Base-by-base conservation (phyloP, 2,329 filamentous ascomycete genomes). In the Lachnellula willkommii region DNA sequence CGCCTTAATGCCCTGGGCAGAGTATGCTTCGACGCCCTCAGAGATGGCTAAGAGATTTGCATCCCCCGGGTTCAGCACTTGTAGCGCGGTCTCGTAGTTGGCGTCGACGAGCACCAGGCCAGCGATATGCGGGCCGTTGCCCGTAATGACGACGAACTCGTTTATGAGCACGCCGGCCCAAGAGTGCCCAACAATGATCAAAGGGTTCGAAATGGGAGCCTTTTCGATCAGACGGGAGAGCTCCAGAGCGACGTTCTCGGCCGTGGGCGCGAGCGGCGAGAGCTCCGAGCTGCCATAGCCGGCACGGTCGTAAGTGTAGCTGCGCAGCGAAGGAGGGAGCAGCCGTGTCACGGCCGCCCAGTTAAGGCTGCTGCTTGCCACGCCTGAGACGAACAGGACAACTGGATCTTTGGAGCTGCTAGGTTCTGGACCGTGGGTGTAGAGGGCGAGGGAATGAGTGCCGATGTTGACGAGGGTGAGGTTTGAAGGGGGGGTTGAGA, bases 91-190 rank as follows among this genome's bases (percentile, higher is more conserved):
- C 58, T 62, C 59, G 11, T 63, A 58, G 28, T 65, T 63, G 2
- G 56, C 49, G 35, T 65, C 63, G 1, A 65, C 58, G 26, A 65
- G 49, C 14, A 65, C 62, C 35, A 64, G 6, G 20, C 60, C 60
- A 22, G 59, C 60, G 11, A 65, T 51, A 26, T 50, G 37, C 8
- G 26, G 12, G 12, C 48, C 46, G 15, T 54, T 46, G 22, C 54
- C 49, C 2, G 20, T 58, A 1, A 53, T 48, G 2, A 24, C 50
- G 20, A 65, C 35, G 40, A 60, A 65, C 40, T 64, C 60, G 9
- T 37, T 22, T 5, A 37, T 39, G 7, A 57, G 37, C 0, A 63
- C 36, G 2, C 58, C 60, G n/a, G 49, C 63, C 59, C 56, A 62
- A 1, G 63, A 65, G 20, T 65, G 60, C 28, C 35, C 59, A 8